A percentile compares a stretch with the other conserved stretches of the same genome.
phyloP scores from a whole-genome alignment of 352 stramenopile genomes.

The Phytopythium montanum region DNA sequence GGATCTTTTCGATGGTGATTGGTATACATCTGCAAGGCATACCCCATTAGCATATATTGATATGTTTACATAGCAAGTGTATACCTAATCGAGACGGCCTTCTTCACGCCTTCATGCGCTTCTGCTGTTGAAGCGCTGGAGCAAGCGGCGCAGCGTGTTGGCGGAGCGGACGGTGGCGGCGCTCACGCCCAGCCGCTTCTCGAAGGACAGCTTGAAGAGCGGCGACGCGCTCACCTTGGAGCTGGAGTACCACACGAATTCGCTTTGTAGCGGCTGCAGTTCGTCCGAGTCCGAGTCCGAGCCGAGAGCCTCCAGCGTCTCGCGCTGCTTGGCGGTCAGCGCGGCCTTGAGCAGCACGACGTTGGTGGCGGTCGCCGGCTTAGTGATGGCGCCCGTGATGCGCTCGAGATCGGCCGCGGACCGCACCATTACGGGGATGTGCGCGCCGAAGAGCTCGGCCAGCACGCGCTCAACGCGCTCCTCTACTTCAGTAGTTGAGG shows the following conservation, averaged over 20 bases:
- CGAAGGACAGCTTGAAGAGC: conserved; percentile 31
- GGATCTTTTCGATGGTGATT: background rate
- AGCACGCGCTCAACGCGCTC: conserved; percentile 19
- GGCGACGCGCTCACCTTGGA: conserved; percentile 34
- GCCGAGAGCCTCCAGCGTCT: conserved; percentile 13
- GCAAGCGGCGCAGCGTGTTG: conserved; percentile 29
- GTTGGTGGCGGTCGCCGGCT: conserved; percentile 20
- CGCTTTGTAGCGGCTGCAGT: conserved; percentile 18
- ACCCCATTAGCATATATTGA: background rate
- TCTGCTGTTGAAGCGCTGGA: background rate
- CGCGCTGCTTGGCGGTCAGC: conserved; percentile 15
- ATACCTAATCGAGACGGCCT: background rate
- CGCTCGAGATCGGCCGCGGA: conserved; percentile 15
- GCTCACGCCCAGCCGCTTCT: conserved; percentile 22
- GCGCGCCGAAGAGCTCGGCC: conserved; percentile 17
- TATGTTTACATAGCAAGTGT: background rate
- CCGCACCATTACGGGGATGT: conserved; percentile 21
- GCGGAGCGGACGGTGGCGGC: conserved; percentile 22
- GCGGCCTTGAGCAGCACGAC: conserved; percentile 23
- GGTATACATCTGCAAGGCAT: background rate
- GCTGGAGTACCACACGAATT: conserved; percentile 24
- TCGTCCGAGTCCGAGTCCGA: conserved; percentile 17
- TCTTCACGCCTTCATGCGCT: too few relatives aligned
- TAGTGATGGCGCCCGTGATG: conserved; percentile 7
- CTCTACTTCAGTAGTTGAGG: conserved; percentile 8